Base-by-base conservation (phyloP, 345 rosid species). In the Camelina neglecta region DNA sequence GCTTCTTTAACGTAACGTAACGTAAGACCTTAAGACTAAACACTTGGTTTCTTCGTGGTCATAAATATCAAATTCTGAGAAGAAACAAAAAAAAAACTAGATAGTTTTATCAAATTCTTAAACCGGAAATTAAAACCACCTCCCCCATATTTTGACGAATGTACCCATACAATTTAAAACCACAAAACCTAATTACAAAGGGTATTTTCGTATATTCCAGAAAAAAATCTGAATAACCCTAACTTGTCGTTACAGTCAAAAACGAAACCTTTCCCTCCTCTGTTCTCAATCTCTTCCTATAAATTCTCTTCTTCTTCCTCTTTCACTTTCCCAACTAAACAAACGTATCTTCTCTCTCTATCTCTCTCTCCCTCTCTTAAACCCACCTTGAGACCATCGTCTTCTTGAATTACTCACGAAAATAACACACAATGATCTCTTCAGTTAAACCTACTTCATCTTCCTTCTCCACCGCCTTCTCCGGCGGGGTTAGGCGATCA, bases 371-470 rank as follows among this genome's bases (percentile, higher is more conserved):
- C 29, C 29, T 65, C 35, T 75, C 6, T 42, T 8, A 6, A 76
- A 60, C 42, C 60, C 13, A 45, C 60, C 42, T 71, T 7, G 60
- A 15, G 11, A 23, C 11, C 65, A 23, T 33, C 45, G 8, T 41
- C 55, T 69, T 42, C 39, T 33, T 42, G 38, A n/a, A 57, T 13
- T 3, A 29, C 20, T 11, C 26, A 60, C 7, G 18, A 18, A 18
- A 18, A 18, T 23, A 2, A 24, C 51, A 71, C 60, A 73, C 64
- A 60, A 91, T 88, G 95, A 71, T 89, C 38, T 87, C 91, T 77
- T 86, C 91, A 2, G 16, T 81, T 12, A 88, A 79, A 73, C 72
- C 67, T 1, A 13, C 61, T 71, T 65, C 82, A 82, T 56, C 69
- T 75, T 12, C 71, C 73, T 26, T 75, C 79, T 60, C 56, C 72